A percentile compares a stretch with the other conserved stretches of the same genome.
phyloP scores from a whole-genome alignment of 129 eudicot genomes.

The Chrysanthemum lavandulifolium region DNA sequence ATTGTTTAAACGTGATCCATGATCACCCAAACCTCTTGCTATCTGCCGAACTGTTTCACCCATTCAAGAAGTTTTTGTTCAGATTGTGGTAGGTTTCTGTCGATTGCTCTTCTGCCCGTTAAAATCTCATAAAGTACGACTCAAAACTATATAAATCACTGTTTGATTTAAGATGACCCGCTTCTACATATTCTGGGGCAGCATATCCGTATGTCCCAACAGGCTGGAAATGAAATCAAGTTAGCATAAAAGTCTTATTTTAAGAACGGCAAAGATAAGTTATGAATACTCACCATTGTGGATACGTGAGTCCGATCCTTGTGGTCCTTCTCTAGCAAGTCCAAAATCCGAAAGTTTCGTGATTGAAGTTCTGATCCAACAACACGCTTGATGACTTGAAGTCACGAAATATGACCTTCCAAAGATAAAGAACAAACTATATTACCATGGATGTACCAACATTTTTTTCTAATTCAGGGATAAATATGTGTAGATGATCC shows the following conservation, averaged over 20 bases:
- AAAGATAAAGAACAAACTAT: not conserved
- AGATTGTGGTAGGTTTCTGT: conserved; percentile 45
- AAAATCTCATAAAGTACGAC: conserved; percentile 75
- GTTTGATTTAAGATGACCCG: conserved; percentile 64
- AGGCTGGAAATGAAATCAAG: conserved; percentile 42
- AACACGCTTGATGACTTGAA: conserved; percentile 79
- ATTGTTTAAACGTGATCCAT: conserved; percentile 61
- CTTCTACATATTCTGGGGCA: conserved; percentile 82
- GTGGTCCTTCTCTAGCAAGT: conserved; percentile 88
- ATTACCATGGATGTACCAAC: not conserved
- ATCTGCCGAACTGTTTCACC: conserved; percentile 73
- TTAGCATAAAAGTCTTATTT: conserved; percentile 8
- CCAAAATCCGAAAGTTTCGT: conserved; percentile 87
- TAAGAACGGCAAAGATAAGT: not conserved
- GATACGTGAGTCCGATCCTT: conserved; percentile 70
- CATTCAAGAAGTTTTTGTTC: conserved; percentile 83
- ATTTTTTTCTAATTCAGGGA: not conserved
- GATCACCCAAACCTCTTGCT: conserved; percentile 63
- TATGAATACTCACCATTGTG: conserved; percentile 51
- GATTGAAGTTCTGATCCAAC: conserved; percentile 55
- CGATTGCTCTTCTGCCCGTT: conserved; percentile 61
- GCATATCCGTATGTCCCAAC: conserved; percentile 87
- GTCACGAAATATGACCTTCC: conserved; percentile 77
- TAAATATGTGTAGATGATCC: not conserved
- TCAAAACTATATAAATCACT: conserved; percentile 80